Conservation (phyloP, 2,329 filamentous ascomycete species). For the Fusarium graminum region DNA sequence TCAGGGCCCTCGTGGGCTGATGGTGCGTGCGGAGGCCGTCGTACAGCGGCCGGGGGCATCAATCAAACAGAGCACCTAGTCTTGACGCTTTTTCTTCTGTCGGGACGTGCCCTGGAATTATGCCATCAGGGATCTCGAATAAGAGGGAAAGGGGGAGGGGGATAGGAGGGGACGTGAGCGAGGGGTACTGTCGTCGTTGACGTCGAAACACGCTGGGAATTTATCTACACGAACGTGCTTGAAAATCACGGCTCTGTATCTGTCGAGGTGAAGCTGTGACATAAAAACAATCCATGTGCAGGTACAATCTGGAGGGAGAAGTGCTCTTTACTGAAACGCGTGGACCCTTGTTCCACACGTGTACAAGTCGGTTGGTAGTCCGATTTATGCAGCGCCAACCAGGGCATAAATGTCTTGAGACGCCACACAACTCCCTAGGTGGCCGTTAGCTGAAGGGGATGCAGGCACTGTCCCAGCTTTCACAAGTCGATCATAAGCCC, state of each 20-base stretch:
- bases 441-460: conserved; percentile 18
- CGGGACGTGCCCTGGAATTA: conserved; percentile 43
- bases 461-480: conserved; percentile 19
- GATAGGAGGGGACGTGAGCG: conserved; percentile 15
- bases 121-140: conserved; percentile 33
- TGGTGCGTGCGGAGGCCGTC: conserved; percentile 45
- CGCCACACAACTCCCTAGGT: conserved; percentile 18
- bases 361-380: conserved; percentile 35
- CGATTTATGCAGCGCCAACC: conserved; percentile 35
- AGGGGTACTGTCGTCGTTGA: conserved; percentile 29
- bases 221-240: conserved; percentile 16
- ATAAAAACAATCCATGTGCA: conserved; percentile 3
- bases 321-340: conserved; percentile 41
- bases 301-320: conserved; percentile 24
- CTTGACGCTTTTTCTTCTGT: conserved; percentile 37
- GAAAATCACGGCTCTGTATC: conserved; percentile 4
- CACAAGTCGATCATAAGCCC: conserved; percentile 26
- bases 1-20: conserved; percentile 30
- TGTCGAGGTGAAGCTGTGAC: conserved; percentile 8
- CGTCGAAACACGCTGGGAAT: conserved; percentile 34
- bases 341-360: conserved; percentile 44
- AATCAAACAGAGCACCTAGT: conserved; percentile 47
- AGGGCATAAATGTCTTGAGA: conserved; percentile 40
- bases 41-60: conserved; percentile 43
- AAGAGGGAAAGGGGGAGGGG: conserved; percentile 37